phyloP scores from a whole-genome alignment of 208 protist genomes.

The Acanthamoeba lenticulata region DNA sequence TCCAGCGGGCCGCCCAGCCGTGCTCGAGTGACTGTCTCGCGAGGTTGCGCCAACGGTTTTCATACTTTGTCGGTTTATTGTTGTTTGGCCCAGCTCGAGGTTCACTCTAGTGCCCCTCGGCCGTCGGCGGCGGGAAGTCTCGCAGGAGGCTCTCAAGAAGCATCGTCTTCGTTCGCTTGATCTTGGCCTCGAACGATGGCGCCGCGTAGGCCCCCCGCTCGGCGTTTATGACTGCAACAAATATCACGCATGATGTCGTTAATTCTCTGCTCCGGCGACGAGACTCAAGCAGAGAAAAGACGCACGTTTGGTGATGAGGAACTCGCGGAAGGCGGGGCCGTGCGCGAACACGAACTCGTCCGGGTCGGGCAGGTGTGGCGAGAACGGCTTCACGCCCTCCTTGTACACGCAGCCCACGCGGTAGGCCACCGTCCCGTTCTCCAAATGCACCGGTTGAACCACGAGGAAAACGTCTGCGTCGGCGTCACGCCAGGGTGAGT shows the following conservation, averaged over 20 bases:
- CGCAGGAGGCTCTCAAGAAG: not conserved
- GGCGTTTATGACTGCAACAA: constrained; percentile 5
- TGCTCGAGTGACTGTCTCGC: too few relatives aligned
- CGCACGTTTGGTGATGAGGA: constrained; percentile 1
- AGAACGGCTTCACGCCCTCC: not conserved
- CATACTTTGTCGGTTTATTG: too few relatives aligned
- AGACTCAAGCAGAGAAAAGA: not conserved
- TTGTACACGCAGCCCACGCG: not conserved
- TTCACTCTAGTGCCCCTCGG: not conserved
- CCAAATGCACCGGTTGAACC: not conserved
- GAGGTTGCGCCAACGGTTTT: too few relatives aligned
- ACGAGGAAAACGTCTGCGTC: not conserved
- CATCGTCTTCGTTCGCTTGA: not conserved
- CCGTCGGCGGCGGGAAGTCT: not conserved
- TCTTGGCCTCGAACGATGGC: not conserved
- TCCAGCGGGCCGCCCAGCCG: too few relatives aligned
- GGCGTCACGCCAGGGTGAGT: not conserved
- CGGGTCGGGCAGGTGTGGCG: not conserved
- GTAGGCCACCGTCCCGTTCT: not conserved
- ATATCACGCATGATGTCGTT: not conserved
- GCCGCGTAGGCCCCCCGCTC: constrained; percentile 27
- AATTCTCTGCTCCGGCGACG: not conserved
- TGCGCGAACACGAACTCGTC: not conserved
- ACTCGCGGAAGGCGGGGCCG: not conserved
- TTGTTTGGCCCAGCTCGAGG: not conserved